phyloP scores from a whole-genome alignment of 1,284 basidiomycete species.

The Boletus semigastroideus region DNA sequence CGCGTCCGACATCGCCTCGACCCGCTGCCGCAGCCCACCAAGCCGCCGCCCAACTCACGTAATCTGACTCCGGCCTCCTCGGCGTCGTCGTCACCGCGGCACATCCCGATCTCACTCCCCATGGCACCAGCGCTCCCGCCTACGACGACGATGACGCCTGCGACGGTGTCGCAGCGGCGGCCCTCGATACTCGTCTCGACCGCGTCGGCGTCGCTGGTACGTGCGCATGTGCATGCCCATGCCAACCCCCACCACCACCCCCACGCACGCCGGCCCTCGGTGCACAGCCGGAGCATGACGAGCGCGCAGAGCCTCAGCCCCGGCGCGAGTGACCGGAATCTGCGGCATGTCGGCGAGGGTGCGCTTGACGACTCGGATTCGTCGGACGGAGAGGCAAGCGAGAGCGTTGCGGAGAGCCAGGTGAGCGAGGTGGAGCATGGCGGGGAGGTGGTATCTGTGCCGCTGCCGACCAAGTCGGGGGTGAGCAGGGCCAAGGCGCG shows the following conservation, averaged over 20 bases:
- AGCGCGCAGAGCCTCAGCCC: slow-evolving; percentile 30
- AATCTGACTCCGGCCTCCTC: slow-evolving; percentile 56
- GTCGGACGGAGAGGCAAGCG: slow-evolving; percentile 39
- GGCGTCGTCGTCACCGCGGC: slow-evolving; percentile 58
- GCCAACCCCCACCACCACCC: slow-evolving; percentile 31
- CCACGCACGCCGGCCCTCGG: slow-evolving; percentile 38
- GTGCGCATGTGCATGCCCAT: slow-evolving; percentile 12
- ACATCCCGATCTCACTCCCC: slow-evolving; percentile 43
- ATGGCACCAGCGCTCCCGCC: slow-evolving; percentile 38
- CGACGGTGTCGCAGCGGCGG: slow-evolving; percentile 23
- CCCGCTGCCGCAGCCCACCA: slow-evolving; percentile 19
- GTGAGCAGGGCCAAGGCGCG: slow-evolving; percentile 34
- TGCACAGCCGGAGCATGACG: slow-evolving; percentile 30
- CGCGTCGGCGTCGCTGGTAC: slow-evolving; percentile 1
- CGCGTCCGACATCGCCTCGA: slow-evolving; percentile 21
- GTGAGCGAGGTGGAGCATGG: slow-evolving; percentile 21
- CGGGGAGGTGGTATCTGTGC: neutral
- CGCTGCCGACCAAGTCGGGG: neutral
- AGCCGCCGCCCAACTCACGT: slow-evolving; percentile 35
- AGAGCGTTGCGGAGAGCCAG: slow-evolving; percentile 33
- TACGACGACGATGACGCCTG: slow-evolving; percentile 36
- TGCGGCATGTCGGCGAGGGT: slow-evolving; percentile 70
- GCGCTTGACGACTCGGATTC: slow-evolving; percentile 76
- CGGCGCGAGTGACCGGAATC: slow-evolving; percentile 39
- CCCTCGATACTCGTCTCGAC: slow-evolving; percentile 32